Conservation (phyloP, 768 basidiomycete species). For the Mycena belliarum region DNA sequence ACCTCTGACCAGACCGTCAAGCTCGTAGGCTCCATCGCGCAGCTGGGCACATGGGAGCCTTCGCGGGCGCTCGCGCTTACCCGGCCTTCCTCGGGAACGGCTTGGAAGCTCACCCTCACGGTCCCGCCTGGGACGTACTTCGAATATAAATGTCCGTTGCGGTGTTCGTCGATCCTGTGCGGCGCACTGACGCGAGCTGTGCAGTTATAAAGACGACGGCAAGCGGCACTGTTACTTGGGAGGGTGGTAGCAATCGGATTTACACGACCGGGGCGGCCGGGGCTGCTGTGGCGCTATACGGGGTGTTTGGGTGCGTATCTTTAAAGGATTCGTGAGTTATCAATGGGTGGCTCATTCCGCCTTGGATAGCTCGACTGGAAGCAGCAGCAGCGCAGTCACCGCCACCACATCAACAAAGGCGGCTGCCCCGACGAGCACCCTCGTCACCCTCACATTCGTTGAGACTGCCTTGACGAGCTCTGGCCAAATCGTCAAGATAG, state of each 20-base stretch:
- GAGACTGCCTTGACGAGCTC: slow-evolving; percentile 2
- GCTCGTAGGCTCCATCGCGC: slow-evolving; percentile 10
- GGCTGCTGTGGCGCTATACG: background rate
- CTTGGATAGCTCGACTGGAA: background rate
- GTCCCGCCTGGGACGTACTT: background rate
- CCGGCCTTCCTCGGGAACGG: background rate
- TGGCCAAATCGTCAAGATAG: slow-evolving; percentile 7
- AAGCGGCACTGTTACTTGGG: background rate
- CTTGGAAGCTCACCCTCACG: background rate
- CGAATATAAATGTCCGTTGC: background rate
- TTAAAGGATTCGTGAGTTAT: background rate
- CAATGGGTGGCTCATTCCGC: too few species aligned
- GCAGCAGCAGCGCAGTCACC: background rate
- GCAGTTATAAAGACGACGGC: slow-evolving; percentile 2
- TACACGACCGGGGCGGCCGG: background rate
- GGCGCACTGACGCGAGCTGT: background rate
- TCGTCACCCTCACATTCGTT: slow-evolving; percentile 3
- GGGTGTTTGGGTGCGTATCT: background rate
- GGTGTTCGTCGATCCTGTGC: background rate
- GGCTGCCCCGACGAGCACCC: background rate
- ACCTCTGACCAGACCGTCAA: slow-evolving; percentile 2
- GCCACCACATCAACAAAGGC: background rate
- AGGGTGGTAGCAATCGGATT: background rate
- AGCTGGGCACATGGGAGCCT: slow-evolving; percentile 9
- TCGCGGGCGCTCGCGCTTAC: slow-evolving; percentile 1